phyloP scores from a whole-genome alignment of 2,329 filamentous ascomycete species.

The Alternaria gaisen region DNA sequence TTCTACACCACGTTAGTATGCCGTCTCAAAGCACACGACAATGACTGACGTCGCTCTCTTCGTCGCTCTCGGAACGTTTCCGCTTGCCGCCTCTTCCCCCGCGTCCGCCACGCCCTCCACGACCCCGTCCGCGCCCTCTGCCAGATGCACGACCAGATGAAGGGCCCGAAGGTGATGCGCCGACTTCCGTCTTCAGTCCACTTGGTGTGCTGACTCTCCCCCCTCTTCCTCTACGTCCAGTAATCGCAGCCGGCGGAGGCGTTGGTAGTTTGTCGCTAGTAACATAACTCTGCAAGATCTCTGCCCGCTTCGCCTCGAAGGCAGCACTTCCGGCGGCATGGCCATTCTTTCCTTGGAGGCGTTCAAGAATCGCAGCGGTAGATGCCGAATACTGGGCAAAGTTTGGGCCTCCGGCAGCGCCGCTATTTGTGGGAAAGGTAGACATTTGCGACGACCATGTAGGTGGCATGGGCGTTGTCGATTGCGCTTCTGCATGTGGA shows the following conservation, averaged over 20 bases:
- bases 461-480: conserved; percentile 28
- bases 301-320: conserved; percentile 58
- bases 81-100: conserved; percentile 51
- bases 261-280: conserved; percentile 56
- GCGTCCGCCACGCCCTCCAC: conserved; percentile 46
- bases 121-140: conserved; percentile 48
- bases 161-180: conserved; percentile 31
- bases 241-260: conserved; percentile 43
- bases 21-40: conserved; percentile 2
- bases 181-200: conserved; percentile 41
- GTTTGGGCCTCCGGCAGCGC: conserved; percentile 22
- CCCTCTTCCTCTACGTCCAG: conserved; percentile 44
- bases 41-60: conserved; percentile 46
- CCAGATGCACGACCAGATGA: conserved; percentile 46
- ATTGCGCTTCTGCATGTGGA: conserved; percentile 14
- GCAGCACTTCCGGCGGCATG: conserved; percentile 50
- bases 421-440: conserved; percentile 28
- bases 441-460: conserved; percentile 42
- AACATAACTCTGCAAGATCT: conserved; percentile 56
- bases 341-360: conserved; percentile 47
- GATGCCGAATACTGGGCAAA: conserved; percentile 50
- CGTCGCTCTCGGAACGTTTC: conserved; percentile 50
- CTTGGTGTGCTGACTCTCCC: conserved; percentile 46
- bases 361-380: conserved; percentile 54
- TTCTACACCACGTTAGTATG: conserved; percentile 36